Evolutionary conservation across 345 rosid genomes (phyloP), one percentile per base, ranked within the genome.

Genomic region (Populus davidiana): DNA sequence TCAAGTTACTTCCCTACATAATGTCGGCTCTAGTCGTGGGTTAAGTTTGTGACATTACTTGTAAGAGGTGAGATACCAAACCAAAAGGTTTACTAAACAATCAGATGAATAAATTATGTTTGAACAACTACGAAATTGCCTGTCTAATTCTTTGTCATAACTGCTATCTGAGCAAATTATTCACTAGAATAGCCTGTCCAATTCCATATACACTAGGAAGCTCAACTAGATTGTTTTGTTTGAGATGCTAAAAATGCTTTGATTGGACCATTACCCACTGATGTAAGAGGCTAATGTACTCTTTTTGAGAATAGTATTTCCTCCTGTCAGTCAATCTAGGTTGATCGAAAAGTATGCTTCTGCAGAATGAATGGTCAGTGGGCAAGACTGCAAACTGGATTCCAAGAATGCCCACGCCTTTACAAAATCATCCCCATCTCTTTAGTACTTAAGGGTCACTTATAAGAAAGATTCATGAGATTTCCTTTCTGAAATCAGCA

Each of bases 311-410:
- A 29, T 2, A 11, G 6, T 35, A 33, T 36, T 50, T n/a, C n/a
- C 67, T 52, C 38, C 18, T 20, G 18, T 54, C 38, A 56, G 79
- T 8, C 41, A 75, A 75, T 75, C 38, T 66, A 50, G 72, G 39
- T 38, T 49, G 14, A 65, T 52, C 59, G 23, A 1, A 4, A 33
- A 4, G 36, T 20, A n/a, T 52, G 59, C 59, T 18, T 52, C 18
- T 20, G 59, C 23, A 52, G 59, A 52, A 52, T 52, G 59, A 18
- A 52, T 20, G 23, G 23, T 18, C 59, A 6, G 8, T 52, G 59
- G 59, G 23, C 59, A 52, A 52, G 2, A 52, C 59, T 52, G 47
- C 47, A 43, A 52, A 52, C 59, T 16, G n/a, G 59, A 20, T 18
- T 20, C 59, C 59, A 52, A 52, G 59, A 18, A 52, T 20, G 59